A percentile compares a stretch with the other conserved stretches of the same genome.
These are phyloP conservation scores for Russula sp. DNA, from an alignment of 768 basidiomycete species.

Conservation along the genomic window DNA sequence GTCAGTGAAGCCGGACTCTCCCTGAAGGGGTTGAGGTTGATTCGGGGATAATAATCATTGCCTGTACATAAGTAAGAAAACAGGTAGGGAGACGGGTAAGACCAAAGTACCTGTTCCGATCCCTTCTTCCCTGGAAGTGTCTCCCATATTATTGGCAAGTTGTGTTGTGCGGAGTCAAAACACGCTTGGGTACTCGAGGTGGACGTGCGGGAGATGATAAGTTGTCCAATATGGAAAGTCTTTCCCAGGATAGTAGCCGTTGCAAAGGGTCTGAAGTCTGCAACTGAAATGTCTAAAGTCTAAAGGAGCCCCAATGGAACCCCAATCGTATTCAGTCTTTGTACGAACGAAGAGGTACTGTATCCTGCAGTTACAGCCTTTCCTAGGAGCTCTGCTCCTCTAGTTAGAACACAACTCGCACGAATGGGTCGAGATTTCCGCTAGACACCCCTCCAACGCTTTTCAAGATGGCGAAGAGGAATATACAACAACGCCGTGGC, in stretches of 20 bases:
- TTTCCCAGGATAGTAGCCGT: not conserved
- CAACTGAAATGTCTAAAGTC: too few relatives aligned
- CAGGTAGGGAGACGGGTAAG: not conserved
- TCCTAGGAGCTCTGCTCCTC: too few relatives aligned
- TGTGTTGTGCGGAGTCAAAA: not conserved
- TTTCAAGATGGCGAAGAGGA: slow-evolving; percentile 39
- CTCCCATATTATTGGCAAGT: not conserved
- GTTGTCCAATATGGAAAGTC: too few relatives aligned
- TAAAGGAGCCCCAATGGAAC: too few relatives aligned
- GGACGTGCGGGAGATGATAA: not conserved
- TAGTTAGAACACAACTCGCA: too few relatives aligned
- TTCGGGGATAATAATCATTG: not conserved
- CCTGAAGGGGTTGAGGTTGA: not conserved
- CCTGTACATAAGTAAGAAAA: not conserved
- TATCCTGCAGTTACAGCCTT: not conserved
- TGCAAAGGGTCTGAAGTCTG: too few relatives aligned
- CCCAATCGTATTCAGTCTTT: too few relatives aligned
- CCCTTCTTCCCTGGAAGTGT: not conserved
- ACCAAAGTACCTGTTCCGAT: not conserved
- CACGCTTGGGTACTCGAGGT: too few relatives aligned
- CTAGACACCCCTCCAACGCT: slow-evolving; percentile 5
- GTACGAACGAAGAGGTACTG: too few relatives aligned
- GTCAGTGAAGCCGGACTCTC: not conserved
- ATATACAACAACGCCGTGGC: slow-evolving; percentile 43
- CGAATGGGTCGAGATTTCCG: too few relatives aligned